Evolutionary conservation across 768 basidiomycete species (phyloP).

Genomic region (Polyporus arcularius): DNA sequence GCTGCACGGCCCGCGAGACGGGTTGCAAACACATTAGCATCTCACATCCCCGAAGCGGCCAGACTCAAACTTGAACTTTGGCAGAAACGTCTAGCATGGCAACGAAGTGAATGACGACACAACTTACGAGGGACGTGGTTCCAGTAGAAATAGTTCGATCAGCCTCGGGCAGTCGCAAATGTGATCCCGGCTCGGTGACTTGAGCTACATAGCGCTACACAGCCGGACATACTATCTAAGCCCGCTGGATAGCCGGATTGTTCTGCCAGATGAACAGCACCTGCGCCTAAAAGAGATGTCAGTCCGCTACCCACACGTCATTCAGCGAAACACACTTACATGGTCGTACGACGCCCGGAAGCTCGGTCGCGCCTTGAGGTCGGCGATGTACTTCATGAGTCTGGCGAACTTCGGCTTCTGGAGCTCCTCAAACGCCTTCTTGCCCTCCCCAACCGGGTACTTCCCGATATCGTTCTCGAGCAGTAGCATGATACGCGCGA

Average conservation of each 20-base stretch:
- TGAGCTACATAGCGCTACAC: too few relatives aligned
- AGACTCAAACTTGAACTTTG: too few relatives aligned
- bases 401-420: conserved; percentile 49
- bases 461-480: conserved; percentile 53
- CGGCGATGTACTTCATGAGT: conserved; percentile 49
- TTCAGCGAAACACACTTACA: neutral
- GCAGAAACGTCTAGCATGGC: too few relatives aligned
- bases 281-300: neutral
- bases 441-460: conserved; percentile 50
- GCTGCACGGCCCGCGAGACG: too few relatives aligned
- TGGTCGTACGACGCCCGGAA: conserved; percentile 25
- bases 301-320: neutral
- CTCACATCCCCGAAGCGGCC: too few relatives aligned
- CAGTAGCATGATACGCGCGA: conserved; percentile 47
- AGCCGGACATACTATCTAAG: neutral
- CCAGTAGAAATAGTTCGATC: too few relatives aligned
- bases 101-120: too few relatives aligned
- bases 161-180: too few relatives aligned
- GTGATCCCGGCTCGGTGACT: too few relatives aligned
- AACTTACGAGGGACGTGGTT: too few relatives aligned
- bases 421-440: conserved; percentile 42
- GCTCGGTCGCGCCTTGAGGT: conserved; percentile 50
- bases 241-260: neutral
- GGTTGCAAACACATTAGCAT: too few relatives aligned
- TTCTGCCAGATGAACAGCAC: neutral